These are phyloP conservation scores for Collybia nuda DNA, from an alignment of 768 basidiomycete species.

Conservation along the genomic window DNA sequence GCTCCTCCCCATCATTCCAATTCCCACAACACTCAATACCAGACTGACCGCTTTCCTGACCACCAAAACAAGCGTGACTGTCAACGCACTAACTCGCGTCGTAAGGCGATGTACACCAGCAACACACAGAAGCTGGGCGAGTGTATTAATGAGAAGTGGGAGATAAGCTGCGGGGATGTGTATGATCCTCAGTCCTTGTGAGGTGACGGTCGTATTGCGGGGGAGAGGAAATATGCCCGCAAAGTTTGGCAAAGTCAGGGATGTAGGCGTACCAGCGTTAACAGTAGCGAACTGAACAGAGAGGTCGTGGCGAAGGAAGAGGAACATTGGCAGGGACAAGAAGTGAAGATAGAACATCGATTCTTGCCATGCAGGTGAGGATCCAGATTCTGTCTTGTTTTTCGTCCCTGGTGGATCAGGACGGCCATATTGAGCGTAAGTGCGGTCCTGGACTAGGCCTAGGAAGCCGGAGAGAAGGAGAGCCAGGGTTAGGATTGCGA, in stretches of 20 bases:
- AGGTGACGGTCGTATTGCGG: conserved; percentile 24
- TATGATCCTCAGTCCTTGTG: conserved; percentile 21
- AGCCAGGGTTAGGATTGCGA: conserved; percentile 71
- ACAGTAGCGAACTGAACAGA: conserved; percentile 41
- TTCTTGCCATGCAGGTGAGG: conserved; percentile 68
- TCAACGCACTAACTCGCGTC: conserved; percentile 69
- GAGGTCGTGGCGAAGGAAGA: conserved; percentile 56
- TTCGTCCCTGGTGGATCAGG: conserved; percentile 14
- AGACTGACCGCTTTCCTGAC: conserved; percentile 81
- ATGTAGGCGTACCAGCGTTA: conserved; percentile 33
- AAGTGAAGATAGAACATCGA: conserved; percentile 91
- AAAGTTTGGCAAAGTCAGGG: conserved; percentile 3
- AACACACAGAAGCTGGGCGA: conserved; percentile 84
- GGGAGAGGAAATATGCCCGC: conserved; percentile 24
- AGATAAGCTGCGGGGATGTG: conserved; percentile 60
- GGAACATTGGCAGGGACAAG: conserved; percentile 77
- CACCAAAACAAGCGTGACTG: conserved; percentile 77
- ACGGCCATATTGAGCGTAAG: conserved; percentile 49
- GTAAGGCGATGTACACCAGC: conserved; percentile 87
- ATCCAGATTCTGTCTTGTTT: not conserved
- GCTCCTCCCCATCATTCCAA: conserved; percentile 23
- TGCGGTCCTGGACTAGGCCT: conserved; percentile 84
- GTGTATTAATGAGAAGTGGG: conserved; percentile 71
- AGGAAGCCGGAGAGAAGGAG: conserved; percentile 80
- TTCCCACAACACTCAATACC: conserved; percentile 63